Evolutionary conservation across 2,329 filamentous ascomycete genomes (phyloP).

Genomic region (Alternaria conjuncta): DNA sequence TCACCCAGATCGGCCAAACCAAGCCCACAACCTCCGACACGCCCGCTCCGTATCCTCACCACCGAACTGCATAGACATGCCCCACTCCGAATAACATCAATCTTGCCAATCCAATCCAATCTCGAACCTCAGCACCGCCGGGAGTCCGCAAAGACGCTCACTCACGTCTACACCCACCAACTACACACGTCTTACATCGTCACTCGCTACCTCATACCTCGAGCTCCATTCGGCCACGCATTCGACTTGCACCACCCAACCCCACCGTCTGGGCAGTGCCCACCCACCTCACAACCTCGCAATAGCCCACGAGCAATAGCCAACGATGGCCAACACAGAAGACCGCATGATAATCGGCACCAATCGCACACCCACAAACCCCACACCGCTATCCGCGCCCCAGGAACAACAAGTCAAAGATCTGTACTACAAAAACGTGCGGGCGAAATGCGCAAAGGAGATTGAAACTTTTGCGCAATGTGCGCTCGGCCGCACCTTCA

Average conservation of each 20-base stretch:
- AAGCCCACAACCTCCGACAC: conserved; percentile 15
- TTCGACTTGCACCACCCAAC: background rate
- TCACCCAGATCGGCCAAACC: conserved; percentile 8
- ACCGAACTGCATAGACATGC: conserved; percentile 65
- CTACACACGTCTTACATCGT: background rate
- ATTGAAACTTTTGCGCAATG: conserved; percentile 81
- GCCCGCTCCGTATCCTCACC: conserved; percentile 83
- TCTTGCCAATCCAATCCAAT: conserved; percentile 15
- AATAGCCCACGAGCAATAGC: no score
- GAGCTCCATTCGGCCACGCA: no score
- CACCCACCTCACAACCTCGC: no score
- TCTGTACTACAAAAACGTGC: conserved; percentile 80
- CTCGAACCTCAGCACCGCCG: conserved; percentile 21
- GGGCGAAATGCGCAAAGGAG: conserved; percentile 76
- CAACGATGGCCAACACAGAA: conserved; percentile 17
- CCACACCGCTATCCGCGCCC: conserved; percentile 78
- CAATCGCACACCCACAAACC: conserved; percentile 36
- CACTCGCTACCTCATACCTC: background rate
- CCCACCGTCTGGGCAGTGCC: background rate
- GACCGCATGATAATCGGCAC: conserved; percentile 29
- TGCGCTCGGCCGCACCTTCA: conserved; percentile 83
- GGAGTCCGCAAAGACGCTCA: conserved; percentile 36
- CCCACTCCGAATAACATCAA: conserved; percentile 37
- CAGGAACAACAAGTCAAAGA: conserved; percentile 71
- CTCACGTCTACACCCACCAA: background rate